Evolutionary conservation across 2,329 filamentous ascomycete species (phyloP).

Genomic region (Hirsutella minnesotensis): DNA sequence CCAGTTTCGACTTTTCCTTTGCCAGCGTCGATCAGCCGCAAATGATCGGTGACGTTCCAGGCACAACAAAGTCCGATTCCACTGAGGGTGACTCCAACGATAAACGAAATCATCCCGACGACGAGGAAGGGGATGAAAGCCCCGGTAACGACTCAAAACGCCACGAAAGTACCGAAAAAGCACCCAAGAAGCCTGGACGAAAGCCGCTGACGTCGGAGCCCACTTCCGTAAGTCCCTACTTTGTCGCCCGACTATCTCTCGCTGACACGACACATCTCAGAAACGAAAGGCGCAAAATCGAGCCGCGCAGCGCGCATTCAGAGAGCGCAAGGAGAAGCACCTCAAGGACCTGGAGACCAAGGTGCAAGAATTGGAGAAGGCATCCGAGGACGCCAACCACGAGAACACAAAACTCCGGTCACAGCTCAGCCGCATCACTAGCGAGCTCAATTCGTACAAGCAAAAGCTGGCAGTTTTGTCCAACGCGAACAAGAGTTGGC

Average conservation of each 20-base stretch:
- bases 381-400: slow-evolving; percentile 68
- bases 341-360: slow-evolving; percentile 74
- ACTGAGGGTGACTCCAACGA: slow-evolving; percentile 43
- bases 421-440: slow-evolving; percentile 79
- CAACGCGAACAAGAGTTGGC: slow-evolving; percentile 17
- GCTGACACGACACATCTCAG: slow-evolving; percentile 30
- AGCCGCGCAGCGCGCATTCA: slow-evolving; percentile 84
- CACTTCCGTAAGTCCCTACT: slow-evolving; percentile 70
- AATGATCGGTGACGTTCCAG: slow-evolving; percentile 66
- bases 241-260: neutral
- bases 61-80: slow-evolving; percentile 43
- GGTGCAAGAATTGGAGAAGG: slow-evolving; percentile 66
- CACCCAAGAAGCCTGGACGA: slow-evolving; percentile 87
- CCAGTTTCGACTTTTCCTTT: slow-evolving; percentile 57
- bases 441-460: slow-evolving; percentile 80
- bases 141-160: slow-evolving; percentile 48
- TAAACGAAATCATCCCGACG: slow-evolving; percentile 63
- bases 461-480: slow-evolving; percentile 61
- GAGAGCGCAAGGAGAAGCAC: slow-evolving; percentile 89
- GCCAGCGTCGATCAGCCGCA: slow-evolving; percentile 41
- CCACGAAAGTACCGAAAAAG: slow-evolving; percentile 72
- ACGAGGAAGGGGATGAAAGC: slow-evolving; percentile 51
- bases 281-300: slow-evolving; percentile 95
- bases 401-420: slow-evolving; percentile 76
- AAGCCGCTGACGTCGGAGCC: slow-evolving; percentile 95